Conservation (phyloP, 352 stramenopile genomes). For the Phytophthora uliginosa region DNA sequence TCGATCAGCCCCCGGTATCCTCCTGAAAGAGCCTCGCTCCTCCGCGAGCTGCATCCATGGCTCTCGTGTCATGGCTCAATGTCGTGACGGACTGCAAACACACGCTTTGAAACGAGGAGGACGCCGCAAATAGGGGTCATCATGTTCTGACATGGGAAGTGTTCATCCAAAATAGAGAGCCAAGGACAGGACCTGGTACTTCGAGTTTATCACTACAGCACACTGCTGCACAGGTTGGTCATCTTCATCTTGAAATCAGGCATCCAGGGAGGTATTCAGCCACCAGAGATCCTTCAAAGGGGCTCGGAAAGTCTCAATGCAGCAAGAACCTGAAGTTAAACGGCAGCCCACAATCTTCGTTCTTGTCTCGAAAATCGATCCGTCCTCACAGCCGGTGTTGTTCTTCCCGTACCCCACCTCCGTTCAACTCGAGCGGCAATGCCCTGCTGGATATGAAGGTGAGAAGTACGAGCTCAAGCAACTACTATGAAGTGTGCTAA, state of each 20-base stretch:
- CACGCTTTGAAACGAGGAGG: constrained; percentile 14
- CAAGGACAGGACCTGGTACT: not conserved
- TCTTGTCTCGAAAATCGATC: constrained; percentile 65
- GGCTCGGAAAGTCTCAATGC: constrained; percentile 7
- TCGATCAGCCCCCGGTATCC: constrained; percentile 11
- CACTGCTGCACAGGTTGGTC: not conserved
- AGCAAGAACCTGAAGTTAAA: constrained; percentile 34
- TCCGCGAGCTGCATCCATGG: constrained; percentile 26
- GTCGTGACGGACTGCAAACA: constrained; percentile 5
- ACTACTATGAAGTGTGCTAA: not conserved
- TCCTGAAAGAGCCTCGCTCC: constrained; percentile 27
- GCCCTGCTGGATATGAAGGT: constrained; percentile 75
- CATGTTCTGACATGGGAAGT: not conserved
- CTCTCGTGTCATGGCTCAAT: constrained; percentile 31
- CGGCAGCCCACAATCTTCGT: constrained; percentile 45
- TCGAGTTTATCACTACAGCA: constrained; percentile 11
- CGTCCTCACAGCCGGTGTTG: constrained; percentile 40
- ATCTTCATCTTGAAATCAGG: not conserved
- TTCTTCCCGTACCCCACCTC: constrained; percentile 74
- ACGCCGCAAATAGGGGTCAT: constrained; percentile 35
- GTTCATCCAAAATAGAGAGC: constrained; percentile 17
- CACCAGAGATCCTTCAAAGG: not conserved
- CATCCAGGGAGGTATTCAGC: not conserved
- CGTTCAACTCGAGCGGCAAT: constrained; percentile 51
- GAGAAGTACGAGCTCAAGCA: not conserved